phyloP scores from a whole-genome alignment of 306 rosid genomes.

The Hylodesmum podocarpum region DNA sequence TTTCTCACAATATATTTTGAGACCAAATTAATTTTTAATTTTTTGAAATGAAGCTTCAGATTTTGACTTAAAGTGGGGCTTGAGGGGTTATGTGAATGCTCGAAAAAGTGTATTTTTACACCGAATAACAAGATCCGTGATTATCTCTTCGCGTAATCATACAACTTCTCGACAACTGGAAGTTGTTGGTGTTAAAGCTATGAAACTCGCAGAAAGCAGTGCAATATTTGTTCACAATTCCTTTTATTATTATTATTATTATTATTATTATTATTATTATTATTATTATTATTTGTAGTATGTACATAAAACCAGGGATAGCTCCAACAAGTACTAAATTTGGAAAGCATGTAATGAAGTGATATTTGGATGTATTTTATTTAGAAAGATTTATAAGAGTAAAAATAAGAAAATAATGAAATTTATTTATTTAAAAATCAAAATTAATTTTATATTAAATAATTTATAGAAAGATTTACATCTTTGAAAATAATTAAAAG shows the following conservation, averaged over 20 bases:
- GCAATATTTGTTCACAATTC: background rate
- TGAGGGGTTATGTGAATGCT: background rate
- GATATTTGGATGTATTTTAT: too few species aligned
- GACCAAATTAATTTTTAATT: background rate
- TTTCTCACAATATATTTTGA: background rate
- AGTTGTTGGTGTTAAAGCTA: background rate
- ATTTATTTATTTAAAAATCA: too few species aligned
- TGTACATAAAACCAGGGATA: background rate
- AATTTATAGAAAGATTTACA: too few species aligned
- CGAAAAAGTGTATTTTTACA: background rate
- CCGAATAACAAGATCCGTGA: conserved; percentile 14
- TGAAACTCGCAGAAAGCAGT: background rate
- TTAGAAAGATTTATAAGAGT: too few species aligned
- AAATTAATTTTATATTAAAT: too few species aligned
- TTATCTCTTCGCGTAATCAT: conserved; percentile 9
- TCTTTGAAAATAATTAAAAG: too few species aligned
- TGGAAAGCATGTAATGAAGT: background rate
- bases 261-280: too few species aligned
- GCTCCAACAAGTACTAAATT: too few species aligned
- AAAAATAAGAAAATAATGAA: too few species aligned
- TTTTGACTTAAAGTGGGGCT: conserved; percentile 1
- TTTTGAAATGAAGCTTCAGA: background rate
- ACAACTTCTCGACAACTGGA: background rate
- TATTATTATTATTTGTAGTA: background rate
- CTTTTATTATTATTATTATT: too few species aligned